Conservation (phyloP, 1,139 yeast genomes). For the Nematodospora anomalae region DNA sequence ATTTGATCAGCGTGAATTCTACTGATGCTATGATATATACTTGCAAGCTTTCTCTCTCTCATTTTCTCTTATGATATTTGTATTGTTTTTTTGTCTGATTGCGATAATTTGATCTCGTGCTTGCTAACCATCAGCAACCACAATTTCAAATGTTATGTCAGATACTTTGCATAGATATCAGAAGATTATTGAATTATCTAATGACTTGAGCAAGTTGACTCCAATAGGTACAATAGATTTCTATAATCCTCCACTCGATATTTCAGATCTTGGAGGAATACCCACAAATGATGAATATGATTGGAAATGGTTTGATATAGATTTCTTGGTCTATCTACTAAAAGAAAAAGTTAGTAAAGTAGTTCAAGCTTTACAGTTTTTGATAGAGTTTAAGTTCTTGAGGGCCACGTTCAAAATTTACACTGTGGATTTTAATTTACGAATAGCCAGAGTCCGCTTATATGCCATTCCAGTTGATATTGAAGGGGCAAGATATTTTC, state of each 20-base stretch:
- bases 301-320: slow-evolving; percentile 58
- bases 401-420: slow-evolving; percentile 45
- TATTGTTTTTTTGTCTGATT: too few species aligned
- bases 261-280: slow-evolving; percentile 29
- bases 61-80: too few species aligned
- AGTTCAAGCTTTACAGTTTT: slow-evolving; percentile 38
- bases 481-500: slow-evolving; percentile 32
- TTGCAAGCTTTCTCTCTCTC: too few species aligned
- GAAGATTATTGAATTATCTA: slow-evolving; percentile 30
- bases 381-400: slow-evolving; percentile 38
- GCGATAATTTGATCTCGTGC: too few species aligned
- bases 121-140: too few species aligned
- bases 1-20: too few species aligned
- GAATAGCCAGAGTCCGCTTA: slow-evolving; percentile 41
- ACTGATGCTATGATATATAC: too few species aligned
- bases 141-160: slow-evolving; percentile 4
- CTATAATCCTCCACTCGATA: slow-evolving; percentile 35
- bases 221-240: slow-evolving; percentile 53
- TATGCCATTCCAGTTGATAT: slow-evolving; percentile 52
- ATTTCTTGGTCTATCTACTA: slow-evolving; percentile 19
- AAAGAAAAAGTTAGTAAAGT: slow-evolving; percentile 18
- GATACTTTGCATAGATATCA: slow-evolving; percentile 8
- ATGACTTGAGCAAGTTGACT: slow-evolving; percentile 37
- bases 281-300: slow-evolving; percentile 1
- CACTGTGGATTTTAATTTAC: slow-evolving; percentile 6